phyloP scores from a whole-genome alignment of 495 filamentous ascomycete genomes.

The Xylaria curta region DNA sequence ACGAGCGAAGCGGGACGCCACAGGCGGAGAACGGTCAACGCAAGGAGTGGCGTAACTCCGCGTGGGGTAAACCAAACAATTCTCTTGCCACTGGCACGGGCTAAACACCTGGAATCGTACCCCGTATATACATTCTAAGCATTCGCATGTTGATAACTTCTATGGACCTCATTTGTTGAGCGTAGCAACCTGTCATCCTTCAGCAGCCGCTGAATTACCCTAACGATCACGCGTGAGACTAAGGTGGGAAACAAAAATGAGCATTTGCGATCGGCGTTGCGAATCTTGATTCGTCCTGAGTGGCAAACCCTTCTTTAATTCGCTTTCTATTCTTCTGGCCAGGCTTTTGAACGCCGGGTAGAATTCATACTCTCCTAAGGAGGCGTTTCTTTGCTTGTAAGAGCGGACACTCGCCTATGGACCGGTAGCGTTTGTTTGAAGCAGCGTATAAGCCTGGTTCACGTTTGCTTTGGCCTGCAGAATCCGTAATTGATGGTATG shows the following conservation, averaged over 20 bases:
- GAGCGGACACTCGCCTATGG: slow-evolving; percentile 28
- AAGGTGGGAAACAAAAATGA: slow-evolving; percentile 17
- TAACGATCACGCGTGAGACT: slow-evolving; percentile 6
- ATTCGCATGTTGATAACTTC: slow-evolving; percentile 24
- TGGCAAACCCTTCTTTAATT: slow-evolving; percentile 9
- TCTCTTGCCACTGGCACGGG: slow-evolving; percentile 41
- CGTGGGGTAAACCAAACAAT: slow-evolving; percentile 52
- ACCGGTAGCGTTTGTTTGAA: slow-evolving; percentile 37
- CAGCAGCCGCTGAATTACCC: slow-evolving; percentile 3
- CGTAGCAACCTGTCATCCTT: slow-evolving; percentile 9
- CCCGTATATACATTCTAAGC: slow-evolving; percentile 27
- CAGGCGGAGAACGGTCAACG: slow-evolving; percentile 45
- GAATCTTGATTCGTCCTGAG: slow-evolving; percentile 16
- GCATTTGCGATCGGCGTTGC: slow-evolving; percentile 25
- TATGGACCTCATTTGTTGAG: slow-evolving; percentile 21
- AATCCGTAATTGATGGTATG: slow-evolving; percentile 27
- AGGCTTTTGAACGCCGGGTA: slow-evolving; percentile 5
- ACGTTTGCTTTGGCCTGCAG: slow-evolving; percentile 33
- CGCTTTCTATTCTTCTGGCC: slow-evolving; percentile 15
- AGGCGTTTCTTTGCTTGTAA: slow-evolving; percentile 32
- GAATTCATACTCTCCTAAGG: slow-evolving; percentile 25
- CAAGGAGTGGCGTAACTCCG: slow-evolving; percentile 61
- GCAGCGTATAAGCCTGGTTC: slow-evolving; percentile 36
- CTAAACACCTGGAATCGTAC: slow-evolving; percentile 20
- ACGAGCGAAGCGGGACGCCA: slow-evolving; percentile 46